phyloP scores from a whole-genome alignment of 805 yeast species.

The Jamesozyma jinghongensis region DNA sequence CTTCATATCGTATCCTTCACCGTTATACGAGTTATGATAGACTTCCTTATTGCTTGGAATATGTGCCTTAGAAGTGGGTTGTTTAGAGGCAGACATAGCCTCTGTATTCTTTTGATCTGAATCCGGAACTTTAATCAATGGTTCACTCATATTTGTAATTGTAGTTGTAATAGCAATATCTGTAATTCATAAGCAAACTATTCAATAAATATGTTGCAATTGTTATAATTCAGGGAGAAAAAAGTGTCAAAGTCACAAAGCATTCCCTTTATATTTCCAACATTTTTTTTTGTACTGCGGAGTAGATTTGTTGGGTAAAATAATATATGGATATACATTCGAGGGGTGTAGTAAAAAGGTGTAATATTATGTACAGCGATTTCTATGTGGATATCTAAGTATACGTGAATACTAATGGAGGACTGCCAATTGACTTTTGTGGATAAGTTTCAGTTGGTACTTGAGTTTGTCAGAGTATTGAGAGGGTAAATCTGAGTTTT shows the following conservation, averaged over 20 bases:
- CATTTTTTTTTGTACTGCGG: too few relatives aligned
- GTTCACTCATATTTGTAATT: background rate
- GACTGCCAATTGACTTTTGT: constrained; percentile 6
- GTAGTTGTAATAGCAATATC: too few relatives aligned
- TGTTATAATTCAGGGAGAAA: too few relatives aligned
- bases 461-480: constrained; percentile 3
- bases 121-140: background rate
- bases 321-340: too few relatives aligned
- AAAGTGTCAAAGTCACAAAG: too few relatives aligned
- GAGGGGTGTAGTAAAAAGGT: too few relatives aligned
- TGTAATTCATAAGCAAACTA: background rate
- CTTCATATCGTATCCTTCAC: constrained; percentile 15
- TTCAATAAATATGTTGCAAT: too few relatives aligned
- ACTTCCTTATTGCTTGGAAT: constrained; percentile 14
- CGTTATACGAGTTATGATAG: constrained; percentile 23
- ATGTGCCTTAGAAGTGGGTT: constrained; percentile 14
- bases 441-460: constrained; percentile 2
- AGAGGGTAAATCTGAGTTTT: background rate
- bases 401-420: constrained; percentile 8
- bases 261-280: too few relatives aligned
- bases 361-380: too few relatives aligned
- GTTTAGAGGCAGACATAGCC: background rate
- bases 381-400: too few relatives aligned
- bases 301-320: too few relatives aligned
- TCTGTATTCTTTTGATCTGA: background rate